Evolutionary conservation across 2,329 filamentous ascomycete species (phyloP), one percentile per base, ranked within the genome.

Genomic region (Claviceps pusilla): DNA sequence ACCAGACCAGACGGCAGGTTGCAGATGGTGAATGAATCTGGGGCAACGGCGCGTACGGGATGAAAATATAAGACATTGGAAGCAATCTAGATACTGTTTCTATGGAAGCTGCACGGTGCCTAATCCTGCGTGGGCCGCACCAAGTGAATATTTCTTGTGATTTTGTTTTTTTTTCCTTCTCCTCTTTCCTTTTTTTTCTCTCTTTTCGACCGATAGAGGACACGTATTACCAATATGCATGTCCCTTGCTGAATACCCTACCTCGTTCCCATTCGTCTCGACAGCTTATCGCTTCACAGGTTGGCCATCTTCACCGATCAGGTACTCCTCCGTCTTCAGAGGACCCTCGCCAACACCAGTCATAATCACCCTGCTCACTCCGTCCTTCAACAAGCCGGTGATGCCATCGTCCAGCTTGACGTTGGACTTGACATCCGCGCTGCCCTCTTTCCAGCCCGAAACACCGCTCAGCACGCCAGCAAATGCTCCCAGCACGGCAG

Each of bases 331-430:
- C 4, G 89, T 87, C 75, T 81, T 87, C 59, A 85, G 71, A 0
- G 93, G 93, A 0, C 91, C 93, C 67, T 94, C 88, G 1, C 93
- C 93, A 47, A 98, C 93, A 52, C 84, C 79, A 1, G 94, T 97
- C 73, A 90, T 73, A 61, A 98, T 98, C 42, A 98, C 84, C 59
- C 90, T 80, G 69, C 84, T 89, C 5, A 98, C 83, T 31, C 93
- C 93, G 45, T 82, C 78, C 71, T 83, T 83, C 59, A 98, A 69
- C 41, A 80, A 75, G 49, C 76, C 71, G 3, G 86, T 72, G n/a
- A 84, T 77, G 52, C 78, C 73, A 58, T 83, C 78, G 48, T 89
- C 82, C 24, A 90, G 71, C 49, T 76, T 72, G n/a, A 80, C 74
- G 11, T 68, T 71, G 2, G 76, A 69, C 57, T 74, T 74, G 60